Evolutionary conservation across 805 yeast genomes (phyloP), one percentile per base, ranked within the genome.

Genomic region (Sugiyamaella smithiae): DNA sequence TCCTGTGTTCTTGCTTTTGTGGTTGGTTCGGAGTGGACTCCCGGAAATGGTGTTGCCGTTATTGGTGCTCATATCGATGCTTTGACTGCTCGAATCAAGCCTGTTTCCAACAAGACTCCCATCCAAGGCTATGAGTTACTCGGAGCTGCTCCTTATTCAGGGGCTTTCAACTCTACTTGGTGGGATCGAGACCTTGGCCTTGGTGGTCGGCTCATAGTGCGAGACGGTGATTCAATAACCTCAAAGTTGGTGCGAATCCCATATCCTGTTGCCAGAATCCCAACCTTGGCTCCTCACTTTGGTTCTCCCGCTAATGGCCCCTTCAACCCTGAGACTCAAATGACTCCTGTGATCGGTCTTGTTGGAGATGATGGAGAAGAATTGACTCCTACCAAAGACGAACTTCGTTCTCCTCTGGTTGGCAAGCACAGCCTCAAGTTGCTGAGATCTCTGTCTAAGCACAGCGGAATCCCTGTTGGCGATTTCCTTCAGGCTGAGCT

Each of bases 271-370:
- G 96, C 90, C 11, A 81, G 81, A 57, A 84, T 88, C 46, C 95
- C 96, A 4, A 77, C 91, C 1, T 72, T 88, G 61, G 96, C 96
- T 4, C 90, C 90, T 2, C 96, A 88, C 69, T 88, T 88, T 64
- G 96, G 96, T 41, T 70, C 72, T 1, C 82, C 82, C 4, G 74
- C 88, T 1, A 60, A 67, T 20, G 84, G 84, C 6, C 90, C 90
- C 4, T 85, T 83, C 69, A 86, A 88, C 68, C 71, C 69, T 48
- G 96, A 88, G 67, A 86, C 89, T 26, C 84, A 84, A 62, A 82
- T 87, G 44, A 85, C 86, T 16, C 96, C 96, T 0, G 80, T 88
- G 11, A 70, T 86, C 45, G 96, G 89, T 0, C 84, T 70, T 56
- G 64, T 64, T 31, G 63, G 66, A 16, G 51, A 58, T 5, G 69